These are phyloP conservation scores for Fusarium longipes DNA, from an alignment of 2,329 filamentous ascomycete species.

Conservation along the genomic window DNA sequence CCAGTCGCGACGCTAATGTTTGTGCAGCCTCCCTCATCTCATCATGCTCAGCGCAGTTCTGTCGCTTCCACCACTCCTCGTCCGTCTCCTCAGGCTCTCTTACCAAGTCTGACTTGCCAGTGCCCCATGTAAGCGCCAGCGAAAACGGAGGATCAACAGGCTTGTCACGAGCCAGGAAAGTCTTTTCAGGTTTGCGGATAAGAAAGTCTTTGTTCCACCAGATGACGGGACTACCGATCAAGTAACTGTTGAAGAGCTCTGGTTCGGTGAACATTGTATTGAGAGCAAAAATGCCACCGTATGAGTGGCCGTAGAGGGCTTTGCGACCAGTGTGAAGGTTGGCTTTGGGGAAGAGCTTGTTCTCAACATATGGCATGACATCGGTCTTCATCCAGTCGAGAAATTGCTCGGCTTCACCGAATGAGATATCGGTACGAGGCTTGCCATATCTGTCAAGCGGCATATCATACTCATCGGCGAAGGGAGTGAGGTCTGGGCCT, in stretches of 20 bases:
- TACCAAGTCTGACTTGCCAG: slow-evolving; percentile 47
- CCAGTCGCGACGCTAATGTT: slow-evolving; percentile 33
- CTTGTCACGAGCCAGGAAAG: slow-evolving; percentile 39
- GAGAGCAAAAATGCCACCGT: slow-evolving; percentile 60
- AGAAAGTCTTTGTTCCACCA: slow-evolving; percentile 61
- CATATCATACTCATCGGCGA: slow-evolving; percentile 42
- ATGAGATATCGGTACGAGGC: slow-evolving; percentile 42
- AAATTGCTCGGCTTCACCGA: slow-evolving; percentile 59
- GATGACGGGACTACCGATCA: slow-evolving; percentile 59
- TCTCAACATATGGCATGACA: slow-evolving; percentile 51
- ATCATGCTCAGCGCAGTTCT: slow-evolving; percentile 41
- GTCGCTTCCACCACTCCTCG: slow-evolving; percentile 47
- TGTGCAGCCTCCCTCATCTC: slow-evolving; percentile 39
- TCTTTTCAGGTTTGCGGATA: slow-evolving; percentile 46
- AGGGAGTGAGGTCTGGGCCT: slow-evolving; percentile 48
- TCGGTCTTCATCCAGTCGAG: slow-evolving; percentile 56
- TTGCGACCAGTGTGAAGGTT: slow-evolving; percentile 52
- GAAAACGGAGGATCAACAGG: slow-evolving; percentile 42
- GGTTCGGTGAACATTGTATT: slow-evolving; percentile 57
- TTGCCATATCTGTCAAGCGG: slow-evolving; percentile 42
- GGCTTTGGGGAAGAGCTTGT: slow-evolving; percentile 42
- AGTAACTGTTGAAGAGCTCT: slow-evolving; percentile 56
- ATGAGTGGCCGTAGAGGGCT: slow-evolving; percentile 62
- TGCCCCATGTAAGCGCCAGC: slow-evolving; percentile 50
- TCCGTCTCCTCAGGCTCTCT: slow-evolving; percentile 46